Evolutionary conservation across 495 filamentous ascomycete species (phyloP), one percentile per base, ranked within the genome.

Genomic region (Daldinia vernicosa): DNA sequence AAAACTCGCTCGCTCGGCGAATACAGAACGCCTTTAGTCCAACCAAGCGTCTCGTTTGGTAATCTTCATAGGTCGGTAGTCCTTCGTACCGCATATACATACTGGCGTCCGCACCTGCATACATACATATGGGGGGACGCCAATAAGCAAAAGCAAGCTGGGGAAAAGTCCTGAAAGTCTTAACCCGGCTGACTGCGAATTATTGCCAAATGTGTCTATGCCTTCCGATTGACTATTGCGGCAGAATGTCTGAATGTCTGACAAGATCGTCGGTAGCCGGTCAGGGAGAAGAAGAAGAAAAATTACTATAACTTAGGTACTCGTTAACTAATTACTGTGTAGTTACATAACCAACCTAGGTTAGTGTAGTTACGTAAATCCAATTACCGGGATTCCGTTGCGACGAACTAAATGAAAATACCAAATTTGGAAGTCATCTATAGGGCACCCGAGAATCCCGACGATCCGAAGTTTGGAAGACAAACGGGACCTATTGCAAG

Each of bases 211-310:
- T 55, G 35, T n/a, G 39, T 30, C 6, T 45, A 30, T 6, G 51
- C 40, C 22, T 53, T 51, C 22, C 26, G 27, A 65, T 64, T 40
- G 66, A 63, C 54, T 37, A 54, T 43, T 53, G 24, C 22, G 58
- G 50, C 54, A 58, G 56, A 52, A 55, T 33, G 62, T 71, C 68
- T 74, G 56, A 52, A 55, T 33, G 62, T 71, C 68, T 74, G 66
- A 74, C 69, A 66, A 68, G 71, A 76, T 74, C 65, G 71, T 72
- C 74, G 67, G 58, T 58, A 59, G 37, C 74, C 55, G 66, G 65
- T 69, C 39, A 59, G 40, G 54, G 39, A 66, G 9, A 11, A 33
- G 32, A 32, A 32, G 30, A 66, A 17, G n/a, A n/a, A 54, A 58
- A 64, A n/a, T 26, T 50, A 15, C 7, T 43, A 6, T n/a, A n/a